Evolutionary conservation across 2,329 filamentous ascomycete genomes (phyloP), one percentile per base, ranked within the genome.

Genomic region (Neonectria hederae): DNA sequence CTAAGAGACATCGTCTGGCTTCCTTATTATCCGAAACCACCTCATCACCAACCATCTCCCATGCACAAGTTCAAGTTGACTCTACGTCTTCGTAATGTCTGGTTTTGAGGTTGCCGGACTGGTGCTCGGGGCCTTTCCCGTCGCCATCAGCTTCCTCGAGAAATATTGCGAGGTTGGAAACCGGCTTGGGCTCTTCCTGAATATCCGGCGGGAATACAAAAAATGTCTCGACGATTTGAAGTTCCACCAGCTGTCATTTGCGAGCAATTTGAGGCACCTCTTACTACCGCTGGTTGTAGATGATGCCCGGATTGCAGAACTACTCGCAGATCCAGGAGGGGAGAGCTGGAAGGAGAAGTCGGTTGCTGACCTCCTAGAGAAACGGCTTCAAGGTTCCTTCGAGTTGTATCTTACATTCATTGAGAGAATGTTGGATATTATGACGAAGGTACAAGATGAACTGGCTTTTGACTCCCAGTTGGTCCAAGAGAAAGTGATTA

Each of bases 281-380:
- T 46, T 76, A 1, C 54, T 74, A 2, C 72, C 72, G 4, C 35
- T 74, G 0, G 59, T 68, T 7, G 45, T 59, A 5, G 69, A 74
- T 21, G 67, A 71, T 11, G 49, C 45, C 22, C 49, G 56, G 42
- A 45, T 74, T 22, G n/a, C 64, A 14, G 35, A 62, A n/a, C 30
- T 75, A 30, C 51, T 72, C 2, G 24, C 52, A 3, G 46, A 70
- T 17, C 72, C 70, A 0, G 69, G 69, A 2, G 67, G 69, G 1
- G 49, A 52, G 5, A 30, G 24, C 3, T 75, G 71, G 72, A 68
- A 66, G 21, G 67, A 71, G 13, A 11, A 57, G 7, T 22, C 42
- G 1, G 32, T 71, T n/a, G 51, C 56, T 5, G 32, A 49, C 5
- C 40, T 65, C 9, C 65, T 73, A 2, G 46, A 59, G 24, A 49